These are phyloP conservation scores for Solanum hybrid DNA, from an alignment of 305 asterid species.

Conservation along the genomic window DNA sequence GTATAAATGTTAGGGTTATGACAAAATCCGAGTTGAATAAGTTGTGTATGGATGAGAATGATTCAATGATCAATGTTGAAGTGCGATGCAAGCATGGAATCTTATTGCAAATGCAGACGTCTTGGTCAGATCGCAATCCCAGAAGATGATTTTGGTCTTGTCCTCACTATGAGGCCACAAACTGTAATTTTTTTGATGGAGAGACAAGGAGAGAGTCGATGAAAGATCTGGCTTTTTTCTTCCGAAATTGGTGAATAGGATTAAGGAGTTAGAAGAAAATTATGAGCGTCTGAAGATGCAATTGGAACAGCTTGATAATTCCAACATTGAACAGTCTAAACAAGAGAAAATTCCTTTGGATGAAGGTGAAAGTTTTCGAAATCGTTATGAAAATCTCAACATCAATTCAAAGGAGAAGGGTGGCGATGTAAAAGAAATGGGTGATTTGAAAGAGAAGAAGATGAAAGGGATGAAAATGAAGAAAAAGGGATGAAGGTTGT, in stretches of 20 bases:
- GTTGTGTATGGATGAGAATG: not conserved
- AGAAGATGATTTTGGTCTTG: not conserved
- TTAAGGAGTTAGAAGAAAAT: not conserved
- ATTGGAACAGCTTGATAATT: not conserved
- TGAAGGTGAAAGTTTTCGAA: not conserved
- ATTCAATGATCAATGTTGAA: not conserved
- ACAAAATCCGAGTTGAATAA: not conserved
- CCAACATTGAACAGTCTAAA: not conserved
- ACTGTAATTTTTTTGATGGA: not conserved
- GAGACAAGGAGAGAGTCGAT: not conserved
- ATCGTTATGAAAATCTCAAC: not conserved
- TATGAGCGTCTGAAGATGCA: not conserved
- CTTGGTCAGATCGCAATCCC: too few relatives aligned
- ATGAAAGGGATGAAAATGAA: not conserved
- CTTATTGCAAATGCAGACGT: not conserved
- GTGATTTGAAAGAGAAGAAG: not conserved
- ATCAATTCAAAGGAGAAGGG: not conserved
- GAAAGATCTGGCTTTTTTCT: not conserved
- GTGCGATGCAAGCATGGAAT: not conserved
- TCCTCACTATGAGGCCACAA: not conserved
- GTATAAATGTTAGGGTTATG: not conserved
- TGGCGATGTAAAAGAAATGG: not conserved
- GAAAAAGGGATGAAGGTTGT: not conserved
- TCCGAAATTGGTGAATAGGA: not conserved
- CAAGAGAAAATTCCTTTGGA: not conserved